These are phyloP conservation scores for Leccinum subrobustum DNA, from an alignment of 1,284 basidiomycete genomes.

Conservation along the genomic window DNA sequence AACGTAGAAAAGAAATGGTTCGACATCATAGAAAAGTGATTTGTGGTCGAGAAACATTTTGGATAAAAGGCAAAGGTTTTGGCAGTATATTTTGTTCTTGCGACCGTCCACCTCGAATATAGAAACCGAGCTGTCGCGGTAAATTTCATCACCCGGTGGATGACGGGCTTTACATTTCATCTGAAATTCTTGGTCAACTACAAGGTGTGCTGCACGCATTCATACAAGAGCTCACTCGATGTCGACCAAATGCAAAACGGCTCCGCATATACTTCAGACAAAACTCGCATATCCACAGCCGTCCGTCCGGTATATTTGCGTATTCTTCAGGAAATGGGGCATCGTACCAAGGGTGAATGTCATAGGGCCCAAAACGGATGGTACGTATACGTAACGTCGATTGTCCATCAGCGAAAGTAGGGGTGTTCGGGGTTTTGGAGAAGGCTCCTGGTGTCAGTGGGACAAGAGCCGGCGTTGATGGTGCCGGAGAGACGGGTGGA, in stretches of 20 bases:
- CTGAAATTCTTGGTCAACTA: conserved; percentile 41
- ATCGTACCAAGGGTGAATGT: conserved; percentile 99
- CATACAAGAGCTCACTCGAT: conserved; percentile 60
- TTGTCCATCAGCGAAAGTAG: conserved; percentile 30
- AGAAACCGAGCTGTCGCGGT: conserved; percentile 85
- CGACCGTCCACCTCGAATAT: conserved; percentile 98
- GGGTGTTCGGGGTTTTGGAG: conserved; percentile 28
- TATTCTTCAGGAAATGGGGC: conserved; percentile 99
- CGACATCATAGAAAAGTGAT: conserved; percentile 99
- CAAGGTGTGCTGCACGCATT: conserved; percentile 8
- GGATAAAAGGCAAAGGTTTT: conserved; percentile 97
- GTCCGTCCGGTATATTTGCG: conserved; percentile 87
- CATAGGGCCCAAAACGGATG: conserved; percentile 92
- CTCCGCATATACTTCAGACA: conserved; percentile 99
- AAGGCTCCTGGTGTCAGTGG: conserved; percentile 37
- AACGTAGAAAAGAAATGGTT: conserved; percentile 99
- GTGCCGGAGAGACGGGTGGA: conserved; percentile 34
- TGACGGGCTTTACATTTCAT: conserved; percentile 94
- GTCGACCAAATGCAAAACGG: conserved; percentile 82
- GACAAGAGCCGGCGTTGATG: conserved; percentile 40
- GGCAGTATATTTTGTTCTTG: conserved; percentile 99
- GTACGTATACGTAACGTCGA: conserved; percentile 70
- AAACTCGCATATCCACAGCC: conserved; percentile 96
- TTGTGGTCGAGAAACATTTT: conserved; percentile 99
- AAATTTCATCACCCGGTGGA: conserved; percentile 98